Conservation (phyloP, 768 basidiomycete species). For the Obba rivulosa region DNA sequence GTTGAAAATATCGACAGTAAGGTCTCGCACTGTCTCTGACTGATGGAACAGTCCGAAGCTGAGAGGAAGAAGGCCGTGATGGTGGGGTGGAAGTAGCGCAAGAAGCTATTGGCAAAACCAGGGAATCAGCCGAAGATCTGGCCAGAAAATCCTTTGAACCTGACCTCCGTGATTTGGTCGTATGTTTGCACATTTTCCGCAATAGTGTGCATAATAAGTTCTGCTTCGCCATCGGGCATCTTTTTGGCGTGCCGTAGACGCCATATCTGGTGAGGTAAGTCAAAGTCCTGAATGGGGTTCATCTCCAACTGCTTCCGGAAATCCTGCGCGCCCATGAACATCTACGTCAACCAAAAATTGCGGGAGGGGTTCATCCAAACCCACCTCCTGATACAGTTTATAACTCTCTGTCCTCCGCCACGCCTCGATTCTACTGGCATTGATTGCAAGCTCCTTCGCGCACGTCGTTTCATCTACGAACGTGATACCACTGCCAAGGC, state of each 20-base stretch:
- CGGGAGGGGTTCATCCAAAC: slow-evolving; percentile 16
- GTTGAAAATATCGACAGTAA: slow-evolving; percentile 81
- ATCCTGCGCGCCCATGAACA: slow-evolving; percentile 44
- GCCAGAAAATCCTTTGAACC: slow-evolving; percentile 20
- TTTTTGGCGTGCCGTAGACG: slow-evolving; percentile 71
- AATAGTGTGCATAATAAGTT: slow-evolving; percentile 69
- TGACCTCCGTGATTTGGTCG: slow-evolving; percentile 86
- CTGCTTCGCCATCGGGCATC: slow-evolving; percentile 68
- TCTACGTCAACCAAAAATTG: background rate
- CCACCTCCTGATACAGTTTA: slow-evolving; percentile 62
- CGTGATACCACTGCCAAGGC: slow-evolving; percentile 77
- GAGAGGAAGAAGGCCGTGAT: slow-evolving; percentile 79
- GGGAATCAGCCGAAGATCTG: no score
- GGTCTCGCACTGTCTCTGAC: slow-evolving; percentile 65
- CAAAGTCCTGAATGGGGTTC: slow-evolving; percentile 71
- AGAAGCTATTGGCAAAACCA: slow-evolving; percentile 53
- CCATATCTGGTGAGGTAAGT: slow-evolving; percentile 81
- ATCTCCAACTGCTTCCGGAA: slow-evolving; percentile 48
- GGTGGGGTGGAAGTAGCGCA: slow-evolving; percentile 65
- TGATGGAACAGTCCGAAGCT: slow-evolving; percentile 93
- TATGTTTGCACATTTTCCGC: slow-evolving; percentile 71
- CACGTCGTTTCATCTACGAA: slow-evolving; percentile 69
- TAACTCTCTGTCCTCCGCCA: slow-evolving; percentile 87
- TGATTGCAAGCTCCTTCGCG: slow-evolving; percentile 64
- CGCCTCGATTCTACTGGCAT: slow-evolving; percentile 85